Evolutionary conservation across 2,329 filamentous ascomycete genomes (phyloP).

Genomic region (Apiospora marii): DNA sequence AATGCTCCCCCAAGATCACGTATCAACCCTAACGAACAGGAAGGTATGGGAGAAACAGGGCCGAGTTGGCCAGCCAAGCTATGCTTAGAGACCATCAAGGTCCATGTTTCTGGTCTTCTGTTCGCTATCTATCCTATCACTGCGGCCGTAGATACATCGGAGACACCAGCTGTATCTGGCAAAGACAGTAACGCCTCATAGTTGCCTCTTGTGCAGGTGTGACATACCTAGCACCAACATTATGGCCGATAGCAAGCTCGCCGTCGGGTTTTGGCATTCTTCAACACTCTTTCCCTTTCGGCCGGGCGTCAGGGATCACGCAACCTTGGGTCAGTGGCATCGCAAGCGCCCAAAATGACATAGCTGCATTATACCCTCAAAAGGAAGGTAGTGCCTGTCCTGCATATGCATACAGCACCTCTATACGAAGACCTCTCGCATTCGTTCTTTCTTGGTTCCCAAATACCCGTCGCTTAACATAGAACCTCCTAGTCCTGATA

Average conservation of each 20-base stretch:
- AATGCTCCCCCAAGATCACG: slow-evolving; percentile 7
- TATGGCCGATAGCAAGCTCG: background rate
- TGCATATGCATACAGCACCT: slow-evolving; percentile 15
- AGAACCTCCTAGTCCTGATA: background rate
- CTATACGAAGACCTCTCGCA: slow-evolving; percentile 15
- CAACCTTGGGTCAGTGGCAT: background rate
- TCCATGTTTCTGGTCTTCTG: background rate
- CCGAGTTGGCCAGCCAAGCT: background rate
- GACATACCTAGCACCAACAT: background rate
- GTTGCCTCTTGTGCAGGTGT: background rate
- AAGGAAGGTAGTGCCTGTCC: background rate
- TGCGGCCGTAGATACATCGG: background rate
- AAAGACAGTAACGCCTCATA: background rate
- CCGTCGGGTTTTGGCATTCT: background rate
- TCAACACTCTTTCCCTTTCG: background rate
- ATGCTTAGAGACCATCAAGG: slow-evolving; percentile 1
- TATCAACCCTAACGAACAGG: slow-evolving; percentile 13
- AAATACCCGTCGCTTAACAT: background rate
- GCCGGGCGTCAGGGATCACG: background rate
- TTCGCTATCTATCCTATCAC: background rate
- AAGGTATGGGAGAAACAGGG: background rate
- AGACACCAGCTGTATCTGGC: background rate
- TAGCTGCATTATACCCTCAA: slow-evolving; percentile 2
- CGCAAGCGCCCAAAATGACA: background rate
- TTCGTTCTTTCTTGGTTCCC: background rate